Percentiles rank a stretch among this genome's conserved stretches.
phyloP scores from a whole-genome alignment of 176 grass and related monocot genomes.

The Oryza meyeriana region DNA sequence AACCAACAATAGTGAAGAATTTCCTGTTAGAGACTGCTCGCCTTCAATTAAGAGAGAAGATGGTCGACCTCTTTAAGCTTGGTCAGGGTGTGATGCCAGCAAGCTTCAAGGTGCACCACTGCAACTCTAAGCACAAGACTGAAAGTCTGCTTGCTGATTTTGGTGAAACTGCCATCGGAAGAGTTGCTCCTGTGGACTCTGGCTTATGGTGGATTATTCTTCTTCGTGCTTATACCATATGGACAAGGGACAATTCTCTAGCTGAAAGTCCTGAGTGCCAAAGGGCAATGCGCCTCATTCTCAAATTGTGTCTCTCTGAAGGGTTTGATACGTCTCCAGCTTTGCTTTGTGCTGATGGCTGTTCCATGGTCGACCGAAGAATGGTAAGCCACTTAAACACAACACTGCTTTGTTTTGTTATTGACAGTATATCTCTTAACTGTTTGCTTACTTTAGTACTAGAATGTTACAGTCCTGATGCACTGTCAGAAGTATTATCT shows the following conservation, averaged over 20 bases:
- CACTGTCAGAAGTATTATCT: slow-evolving; percentile 6
- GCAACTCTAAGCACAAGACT: slow-evolving; percentile 32
- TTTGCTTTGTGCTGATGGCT: slow-evolving; percentile 87
- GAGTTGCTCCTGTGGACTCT: slow-evolving; percentile 92
- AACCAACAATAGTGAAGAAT: slow-evolving; percentile 76
- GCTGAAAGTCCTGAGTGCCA: slow-evolving; percentile 62
- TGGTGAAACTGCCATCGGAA: slow-evolving; percentile 86
- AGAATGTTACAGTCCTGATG: slow-evolving; percentile 1
- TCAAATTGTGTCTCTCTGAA: slow-evolving; percentile 78
- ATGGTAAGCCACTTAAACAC: slow-evolving; percentile 54
- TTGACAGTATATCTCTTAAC: background rate
- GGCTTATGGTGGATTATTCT: slow-evolving; percentile 98
- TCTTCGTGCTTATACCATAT: slow-evolving; percentile 74
- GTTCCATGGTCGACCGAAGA: slow-evolving; percentile 88
- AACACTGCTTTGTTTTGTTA: background rate
- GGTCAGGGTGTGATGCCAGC: slow-evolving; percentile 89
- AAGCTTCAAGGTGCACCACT: slow-evolving; percentile 72
- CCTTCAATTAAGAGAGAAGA: slow-evolving; percentile 80
- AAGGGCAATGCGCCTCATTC: slow-evolving; percentile 77
- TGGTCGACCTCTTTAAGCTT: slow-evolving; percentile 74
- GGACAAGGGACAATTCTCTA: slow-evolving; percentile 64
- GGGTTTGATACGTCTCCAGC: slow-evolving; percentile 97
- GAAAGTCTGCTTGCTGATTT: slow-evolving; percentile 89
- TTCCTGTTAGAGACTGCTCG: slow-evolving; percentile 76
- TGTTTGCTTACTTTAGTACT: slow-evolving; percentile 11